Conservation (phyloP, 1,284 basidiomycete genomes). For the Pisolithus thermaeus region DNA sequence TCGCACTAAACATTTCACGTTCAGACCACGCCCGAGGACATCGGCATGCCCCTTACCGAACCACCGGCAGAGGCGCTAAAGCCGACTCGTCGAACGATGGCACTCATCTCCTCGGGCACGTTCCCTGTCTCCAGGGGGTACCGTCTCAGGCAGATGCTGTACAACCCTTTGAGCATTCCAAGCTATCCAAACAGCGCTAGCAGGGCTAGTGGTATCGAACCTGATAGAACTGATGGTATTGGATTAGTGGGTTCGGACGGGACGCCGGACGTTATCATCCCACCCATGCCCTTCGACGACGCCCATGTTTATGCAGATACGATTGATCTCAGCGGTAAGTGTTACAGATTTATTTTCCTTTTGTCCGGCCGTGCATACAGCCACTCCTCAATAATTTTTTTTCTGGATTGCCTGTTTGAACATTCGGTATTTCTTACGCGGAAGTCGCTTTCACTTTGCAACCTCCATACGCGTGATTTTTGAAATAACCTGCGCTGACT, state of each 20-base stretch:
- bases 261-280: constrained; percentile 12
- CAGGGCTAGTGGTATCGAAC: background rate
- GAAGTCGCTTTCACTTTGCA: background rate
- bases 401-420: background rate
- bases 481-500: background rate
- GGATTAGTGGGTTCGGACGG: constrained; percentile 8
- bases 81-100: constrained; percentile 8
- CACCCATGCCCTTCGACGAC: constrained; percentile 26
- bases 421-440: background rate
- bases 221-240: background rate
- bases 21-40: background rate
- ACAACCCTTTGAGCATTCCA: constrained; percentile 13
- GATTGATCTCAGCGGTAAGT: constrained; percentile 35
- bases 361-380: background rate
- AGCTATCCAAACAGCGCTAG: background rate
- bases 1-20: background rate
- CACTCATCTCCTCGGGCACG: constrained; percentile 20
- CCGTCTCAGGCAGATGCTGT: constrained; percentile 23
- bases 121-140: constrained; percentile 22
- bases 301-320: constrained; percentile 25
- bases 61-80: constrained; percentile 7
- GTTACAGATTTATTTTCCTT: constrained; percentile 1
- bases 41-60: constrained; percentile 11
- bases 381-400: background rate
- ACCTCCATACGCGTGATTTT: background rate